Conservation (phyloP, 148 eudicot genomes). For the Cornus controversa region DNA sequence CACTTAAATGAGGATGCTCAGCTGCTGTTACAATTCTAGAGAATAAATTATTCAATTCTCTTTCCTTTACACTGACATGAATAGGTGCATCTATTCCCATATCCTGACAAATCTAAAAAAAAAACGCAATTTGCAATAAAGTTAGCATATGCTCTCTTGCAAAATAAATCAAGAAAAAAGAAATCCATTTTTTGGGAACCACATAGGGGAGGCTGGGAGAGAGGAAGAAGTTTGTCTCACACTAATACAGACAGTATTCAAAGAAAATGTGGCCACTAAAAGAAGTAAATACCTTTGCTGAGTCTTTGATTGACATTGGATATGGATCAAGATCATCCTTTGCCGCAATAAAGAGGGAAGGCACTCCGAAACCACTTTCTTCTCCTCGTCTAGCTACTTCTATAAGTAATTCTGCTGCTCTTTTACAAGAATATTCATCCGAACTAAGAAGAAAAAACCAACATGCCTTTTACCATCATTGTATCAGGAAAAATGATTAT, state of each 20-base stretch:
- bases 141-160: neutral
- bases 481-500: neutral
- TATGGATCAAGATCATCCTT: slow-evolving; percentile 51
- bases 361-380: slow-evolving; percentile 53
- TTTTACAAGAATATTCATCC: slow-evolving; percentile 48
- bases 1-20: slow-evolving; percentile 42
- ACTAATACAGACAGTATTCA: neutral
- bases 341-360: slow-evolving; percentile 57
- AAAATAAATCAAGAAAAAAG: neutral
- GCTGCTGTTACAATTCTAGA: slow-evolving; percentile 47
- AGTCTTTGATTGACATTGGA: slow-evolving; percentile 38
- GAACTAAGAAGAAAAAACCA: slow-evolving; percentile 32
- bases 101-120: slow-evolving; percentile 41
- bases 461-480: neutral
- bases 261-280: neutral
- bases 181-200: neutral
- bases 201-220: neutral
- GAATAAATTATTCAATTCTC: slow-evolving; percentile 46
- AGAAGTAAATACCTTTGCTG: slow-evolving; percentile 35
- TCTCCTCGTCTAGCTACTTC: slow-evolving; percentile 53
- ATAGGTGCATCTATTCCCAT: slow-evolving; percentile 55
- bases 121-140: neutral
- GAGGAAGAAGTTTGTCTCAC: neutral
- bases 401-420: slow-evolving; percentile 49
- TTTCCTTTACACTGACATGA: slow-evolving; percentile 49